Evolutionary conservation across 1,284 basidiomycete species (phyloP).

Genomic region (Exsudoporus floridanus): DNA sequence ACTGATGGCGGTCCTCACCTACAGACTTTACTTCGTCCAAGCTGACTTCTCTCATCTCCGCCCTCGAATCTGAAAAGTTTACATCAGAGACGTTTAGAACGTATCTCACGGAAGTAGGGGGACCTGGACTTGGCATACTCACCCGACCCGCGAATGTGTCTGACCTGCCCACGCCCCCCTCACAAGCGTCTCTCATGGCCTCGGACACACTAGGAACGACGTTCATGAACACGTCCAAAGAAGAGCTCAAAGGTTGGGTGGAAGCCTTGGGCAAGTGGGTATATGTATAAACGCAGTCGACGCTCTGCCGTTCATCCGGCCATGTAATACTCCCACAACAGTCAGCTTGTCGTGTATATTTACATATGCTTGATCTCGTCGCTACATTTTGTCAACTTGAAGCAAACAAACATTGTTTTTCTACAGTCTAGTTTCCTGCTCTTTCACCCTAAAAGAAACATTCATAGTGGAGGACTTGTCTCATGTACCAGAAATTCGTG

Average conservation of each 20-base stretch:
- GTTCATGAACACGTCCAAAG: conserved; percentile 48
- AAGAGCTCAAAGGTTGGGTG: conserved; percentile 59
- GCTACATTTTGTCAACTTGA: not conserved
- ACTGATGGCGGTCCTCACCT: conserved; percentile 16
- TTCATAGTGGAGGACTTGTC: not conserved
- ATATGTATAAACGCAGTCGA: conserved; percentile 46
- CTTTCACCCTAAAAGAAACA: not conserved
- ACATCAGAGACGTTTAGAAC: conserved; percentile 72
- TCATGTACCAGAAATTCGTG: not conserved
- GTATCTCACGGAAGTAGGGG: conserved; percentile 91
- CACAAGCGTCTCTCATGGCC: conserved; percentile 47
- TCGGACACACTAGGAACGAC: conserved; percentile 40
- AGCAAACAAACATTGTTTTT: not conserved
- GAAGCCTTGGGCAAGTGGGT: conserved; percentile 59
- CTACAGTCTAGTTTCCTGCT: not conserved
- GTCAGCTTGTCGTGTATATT: not conserved
- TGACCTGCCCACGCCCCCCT: conserved; percentile 13
- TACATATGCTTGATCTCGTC: conserved; percentile 5
- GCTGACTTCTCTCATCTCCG: conserved; percentile 57
- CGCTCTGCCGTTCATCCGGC: conserved; percentile 1
- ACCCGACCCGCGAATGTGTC: conserved; percentile 1
- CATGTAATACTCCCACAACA: not conserved
- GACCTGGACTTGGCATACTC: conserved; percentile 86
- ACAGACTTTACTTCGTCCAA: conserved; percentile 63
- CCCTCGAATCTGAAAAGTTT: conserved; percentile 44